Conservation (phyloP, 371 early-diverging fungal genomes). For the Mucor velutinosus region DNA sequence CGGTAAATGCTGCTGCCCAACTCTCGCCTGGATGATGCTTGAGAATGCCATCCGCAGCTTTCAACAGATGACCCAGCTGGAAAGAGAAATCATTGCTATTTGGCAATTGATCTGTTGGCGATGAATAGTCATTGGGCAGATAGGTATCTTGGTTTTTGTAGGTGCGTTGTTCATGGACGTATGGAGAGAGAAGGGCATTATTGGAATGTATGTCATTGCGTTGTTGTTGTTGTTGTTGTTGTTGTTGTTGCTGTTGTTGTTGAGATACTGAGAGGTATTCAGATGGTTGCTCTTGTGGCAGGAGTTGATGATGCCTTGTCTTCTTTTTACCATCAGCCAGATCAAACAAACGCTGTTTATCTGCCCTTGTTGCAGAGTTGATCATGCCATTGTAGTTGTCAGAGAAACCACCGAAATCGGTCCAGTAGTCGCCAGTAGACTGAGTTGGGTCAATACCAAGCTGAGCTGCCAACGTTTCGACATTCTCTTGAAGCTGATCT, state of each 20-base stretch:
- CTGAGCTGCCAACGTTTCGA: conserved; percentile 32
- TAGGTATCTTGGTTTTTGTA: not conserved
- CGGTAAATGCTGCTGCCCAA: too few species aligned
- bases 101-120: not conserved
- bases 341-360: not conserved
- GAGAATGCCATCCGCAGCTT: not conserved
- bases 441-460: conserved; percentile 33
- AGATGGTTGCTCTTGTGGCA: not conserved
- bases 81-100: not conserved
- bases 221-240: too few species aligned
- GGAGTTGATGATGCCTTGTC: not conserved
- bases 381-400: conserved; percentile 14
- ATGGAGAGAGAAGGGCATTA: not conserved
- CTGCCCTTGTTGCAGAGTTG: not conserved
- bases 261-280: not conserved
- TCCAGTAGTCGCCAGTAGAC: not conserved
- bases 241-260: too few species aligned
- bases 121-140: not conserved
- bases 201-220: not conserved
- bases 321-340: not conserved
- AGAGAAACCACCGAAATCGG: conserved; percentile 2
- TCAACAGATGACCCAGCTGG: not conserved
- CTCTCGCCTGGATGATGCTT: not conserved
- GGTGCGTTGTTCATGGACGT: not conserved
- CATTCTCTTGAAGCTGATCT: conserved; percentile 28